These are phyloP conservation scores for Stemphylium beticola DNA, from an alignment of 2,329 filamentous ascomycete species.

Conservation along the genomic window DNA sequence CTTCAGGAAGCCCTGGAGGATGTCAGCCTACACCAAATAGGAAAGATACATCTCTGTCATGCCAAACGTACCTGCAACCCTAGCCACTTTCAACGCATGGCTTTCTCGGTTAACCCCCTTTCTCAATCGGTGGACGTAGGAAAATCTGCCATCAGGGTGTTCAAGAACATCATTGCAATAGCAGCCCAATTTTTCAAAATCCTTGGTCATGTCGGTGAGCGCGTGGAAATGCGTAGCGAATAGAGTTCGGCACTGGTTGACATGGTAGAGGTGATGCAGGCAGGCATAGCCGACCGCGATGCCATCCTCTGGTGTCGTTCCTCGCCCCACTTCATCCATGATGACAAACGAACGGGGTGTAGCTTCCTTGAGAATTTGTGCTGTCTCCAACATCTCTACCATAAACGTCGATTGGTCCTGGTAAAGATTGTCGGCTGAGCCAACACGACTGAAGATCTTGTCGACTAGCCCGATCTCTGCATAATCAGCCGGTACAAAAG, in stretches of 20 bases:
- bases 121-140: constrained; percentile 82
- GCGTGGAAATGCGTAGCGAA: constrained; percentile 96
- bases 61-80: constrained; percentile 66
- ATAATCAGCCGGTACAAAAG: constrained; percentile 87
- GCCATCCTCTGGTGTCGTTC: constrained; percentile 92
- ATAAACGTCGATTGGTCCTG: constrained; percentile 97
- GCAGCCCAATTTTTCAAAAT: constrained; percentile 66
- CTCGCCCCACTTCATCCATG: constrained; percentile 97
- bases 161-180: constrained; percentile 93
- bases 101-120: constrained; percentile 84
- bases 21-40: constrained; percentile 9
- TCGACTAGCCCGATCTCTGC: constrained; percentile 92
- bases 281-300: constrained; percentile 88
- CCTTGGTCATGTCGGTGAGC: constrained; percentile 75
- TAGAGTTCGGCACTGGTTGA: constrained; percentile 79
- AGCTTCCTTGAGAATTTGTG: constrained; percentile 83
- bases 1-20: constrained; percentile 67
- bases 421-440: constrained; percentile 94
- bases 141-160: constrained; percentile 67
- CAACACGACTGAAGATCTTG: constrained; percentile 85
- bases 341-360: constrained; percentile 86
- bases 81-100: constrained; percentile 94
- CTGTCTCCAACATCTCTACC: constrained; percentile 99
- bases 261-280: constrained; percentile 78
- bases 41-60: background rate